Percentiles rank a stretch among this genome's conserved stretches.
These are phyloP conservation scores for Termitomyces sp. DNA, from an alignment of 768 basidiomycete genomes.

Conservation along the genomic window DNA sequence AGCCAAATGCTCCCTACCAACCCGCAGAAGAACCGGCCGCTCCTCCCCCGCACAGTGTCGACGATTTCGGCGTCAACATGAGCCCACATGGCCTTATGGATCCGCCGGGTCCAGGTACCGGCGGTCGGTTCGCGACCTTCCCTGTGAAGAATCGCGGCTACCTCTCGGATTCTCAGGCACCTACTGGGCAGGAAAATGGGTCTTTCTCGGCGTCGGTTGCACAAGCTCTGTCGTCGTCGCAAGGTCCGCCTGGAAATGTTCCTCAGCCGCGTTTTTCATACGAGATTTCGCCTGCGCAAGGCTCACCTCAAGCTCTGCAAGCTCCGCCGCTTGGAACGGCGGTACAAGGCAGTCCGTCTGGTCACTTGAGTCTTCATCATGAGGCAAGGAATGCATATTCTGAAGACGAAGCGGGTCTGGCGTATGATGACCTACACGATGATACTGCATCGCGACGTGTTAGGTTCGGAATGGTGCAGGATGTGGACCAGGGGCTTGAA, in stretches of 20 bases:
- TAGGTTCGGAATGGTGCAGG: slow-evolving; percentile 40
- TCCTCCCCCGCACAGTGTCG: slow-evolving; percentile 25
- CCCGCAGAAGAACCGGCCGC: slow-evolving; percentile 4
- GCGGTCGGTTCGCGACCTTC: slow-evolving; percentile 67
- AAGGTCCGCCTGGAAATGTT: slow-evolving; percentile 11
- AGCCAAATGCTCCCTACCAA: slow-evolving; percentile 14
- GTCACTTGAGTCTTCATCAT: slow-evolving; percentile 21
- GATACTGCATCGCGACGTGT: slow-evolving; percentile 32
- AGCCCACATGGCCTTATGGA: slow-evolving; percentile 22
- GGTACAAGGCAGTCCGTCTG: neutral
- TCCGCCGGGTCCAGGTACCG: slow-evolving; percentile 22
- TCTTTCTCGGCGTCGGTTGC: slow-evolving; percentile 39
- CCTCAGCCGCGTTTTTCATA: slow-evolving; percentile 5
- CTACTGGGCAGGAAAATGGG: slow-evolving; percentile 24
- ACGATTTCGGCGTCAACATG: slow-evolving; percentile 42
- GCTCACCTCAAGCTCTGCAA: slow-evolving; percentile 32
- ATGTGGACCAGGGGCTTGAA: slow-evolving; percentile 37
- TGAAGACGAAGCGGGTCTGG: slow-evolving; percentile 34
- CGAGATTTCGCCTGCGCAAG: slow-evolving; percentile 15
- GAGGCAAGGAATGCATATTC: slow-evolving; percentile 20
- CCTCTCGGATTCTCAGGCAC: slow-evolving; percentile 28
- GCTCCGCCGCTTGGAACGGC: slow-evolving; percentile 37
- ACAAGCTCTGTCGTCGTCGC: slow-evolving; percentile 27
- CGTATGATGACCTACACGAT: slow-evolving; percentile 29
- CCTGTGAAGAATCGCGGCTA: slow-evolving; percentile 44